phyloP scores from a whole-genome alignment of 1,139 yeast species.

The Hyphopichia pseudoburtonii region DNA sequence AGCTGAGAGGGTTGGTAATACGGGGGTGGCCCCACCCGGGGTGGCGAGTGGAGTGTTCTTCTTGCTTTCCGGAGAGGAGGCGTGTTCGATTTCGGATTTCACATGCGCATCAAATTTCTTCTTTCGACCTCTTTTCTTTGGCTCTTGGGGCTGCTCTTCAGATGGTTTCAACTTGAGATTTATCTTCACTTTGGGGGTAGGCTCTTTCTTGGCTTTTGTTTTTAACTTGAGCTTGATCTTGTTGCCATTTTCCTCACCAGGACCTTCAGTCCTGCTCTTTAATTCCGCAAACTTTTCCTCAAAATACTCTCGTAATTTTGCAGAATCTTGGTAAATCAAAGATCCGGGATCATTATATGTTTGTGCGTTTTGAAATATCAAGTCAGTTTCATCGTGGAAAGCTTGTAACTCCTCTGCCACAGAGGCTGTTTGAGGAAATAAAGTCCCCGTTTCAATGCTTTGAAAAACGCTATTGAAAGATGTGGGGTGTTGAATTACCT shows the following conservation, averaged over 20 bases:
- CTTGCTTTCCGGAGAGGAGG: slow-evolving; percentile 11
- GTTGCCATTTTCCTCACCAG: slow-evolving; percentile 11
- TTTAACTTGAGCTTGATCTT: slow-evolving; percentile 30
- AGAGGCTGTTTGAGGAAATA: slow-evolving; percentile 27
- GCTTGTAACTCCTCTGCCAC: slow-evolving; percentile 43
- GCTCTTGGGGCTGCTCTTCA: slow-evolving; percentile 12
- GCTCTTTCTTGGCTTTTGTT: slow-evolving; percentile 12
- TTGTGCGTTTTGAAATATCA: slow-evolving; percentile 59
- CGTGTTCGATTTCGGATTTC: slow-evolving; percentile 18
- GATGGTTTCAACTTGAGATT: slow-evolving; percentile 17
- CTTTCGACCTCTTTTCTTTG: slow-evolving; percentile 20
- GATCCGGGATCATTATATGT: slow-evolving; percentile 57
- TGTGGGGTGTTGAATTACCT: slow-evolving; percentile 55
- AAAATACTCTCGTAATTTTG: slow-evolving; percentile 39
- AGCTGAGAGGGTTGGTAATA: slow-evolving; percentile 9
- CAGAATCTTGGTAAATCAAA: slow-evolving; percentile 57
- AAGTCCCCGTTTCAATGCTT: slow-evolving; percentile 39
- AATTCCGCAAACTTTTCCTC: slow-evolving; percentile 29
- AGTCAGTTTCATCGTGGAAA: slow-evolving; percentile 46
- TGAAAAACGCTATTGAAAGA: slow-evolving; percentile 50
- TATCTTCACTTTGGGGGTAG: slow-evolving; percentile 23
- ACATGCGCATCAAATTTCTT: slow-evolving; percentile 21
- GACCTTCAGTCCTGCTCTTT: slow-evolving; percentile 16
- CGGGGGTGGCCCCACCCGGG: slow-evolving; percentile 3
- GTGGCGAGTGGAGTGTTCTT: slow-evolving; percentile 1